Evolutionary conservation across 352 stramenopile genomes (phyloP).

Genomic region (Phytophthora boehmeriae): DNA sequence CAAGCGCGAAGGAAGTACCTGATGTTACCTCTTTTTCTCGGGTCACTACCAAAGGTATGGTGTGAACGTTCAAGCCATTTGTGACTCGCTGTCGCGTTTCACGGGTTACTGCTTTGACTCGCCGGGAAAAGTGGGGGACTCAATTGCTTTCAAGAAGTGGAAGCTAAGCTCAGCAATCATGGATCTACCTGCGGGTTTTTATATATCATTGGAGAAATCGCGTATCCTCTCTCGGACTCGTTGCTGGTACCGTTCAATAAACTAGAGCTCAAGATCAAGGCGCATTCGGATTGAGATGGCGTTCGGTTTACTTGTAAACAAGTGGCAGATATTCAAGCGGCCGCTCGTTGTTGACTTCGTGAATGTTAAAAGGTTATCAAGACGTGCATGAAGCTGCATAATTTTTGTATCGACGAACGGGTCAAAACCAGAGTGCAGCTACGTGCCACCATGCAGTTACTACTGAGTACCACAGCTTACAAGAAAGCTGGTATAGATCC

Average conservation of each 20-base stretch:
- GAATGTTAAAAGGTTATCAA: neutral
- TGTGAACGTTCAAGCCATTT: constrained; percentile 16
- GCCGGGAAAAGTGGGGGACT: constrained; percentile 7
- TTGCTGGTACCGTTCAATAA: constrained; percentile 6
- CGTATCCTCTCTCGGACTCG: constrained; percentile 3
- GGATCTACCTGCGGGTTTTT: constrained; percentile 1
- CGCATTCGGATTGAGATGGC: constrained; percentile 7
- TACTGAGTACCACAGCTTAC: neutral
- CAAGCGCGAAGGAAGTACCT: too few species aligned
- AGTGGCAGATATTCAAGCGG: constrained; percentile 1
- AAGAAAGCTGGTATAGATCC: neutral
- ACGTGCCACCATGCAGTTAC: neutral
- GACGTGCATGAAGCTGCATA: neutral
- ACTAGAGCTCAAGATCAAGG: constrained; percentile 6
- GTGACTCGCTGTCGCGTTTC: constrained; percentile 6
- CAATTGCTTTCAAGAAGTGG: constrained; percentile 12
- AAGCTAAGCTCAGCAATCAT: too few species aligned
- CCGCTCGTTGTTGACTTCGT: neutral
- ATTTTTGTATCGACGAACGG: constrained; percentile 1
- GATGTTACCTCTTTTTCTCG: constrained; percentile 17
- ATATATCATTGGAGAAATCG: constrained; percentile 10
- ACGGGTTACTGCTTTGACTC: constrained; percentile 21
- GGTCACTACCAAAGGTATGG: constrained; percentile 8
- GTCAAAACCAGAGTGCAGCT: neutral
- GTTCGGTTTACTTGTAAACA: constrained; percentile 2